Percentiles rank a stretch among this genome's conserved stretches.
These are phyloP conservation scores for Rosa lucieae DNA, from an alignment of 306 rosid genomes.

Conservation along the genomic window DNA sequence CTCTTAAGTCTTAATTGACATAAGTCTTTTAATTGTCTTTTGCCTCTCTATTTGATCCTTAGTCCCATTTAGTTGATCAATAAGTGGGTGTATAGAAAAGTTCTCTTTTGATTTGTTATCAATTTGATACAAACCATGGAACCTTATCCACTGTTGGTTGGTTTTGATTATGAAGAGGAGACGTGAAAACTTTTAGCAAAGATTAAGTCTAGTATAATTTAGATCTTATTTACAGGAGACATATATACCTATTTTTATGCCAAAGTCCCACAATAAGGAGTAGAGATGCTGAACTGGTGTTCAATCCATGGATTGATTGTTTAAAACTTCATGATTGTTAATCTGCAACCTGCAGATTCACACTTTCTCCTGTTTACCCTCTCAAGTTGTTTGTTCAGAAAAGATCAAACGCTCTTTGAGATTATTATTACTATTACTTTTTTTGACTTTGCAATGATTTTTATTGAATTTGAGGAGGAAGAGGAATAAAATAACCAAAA, in stretches of 20 bases:
- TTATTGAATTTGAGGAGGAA: background rate
- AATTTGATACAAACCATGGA: background rate
- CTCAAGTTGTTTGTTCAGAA: background rate
- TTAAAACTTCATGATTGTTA: no score
- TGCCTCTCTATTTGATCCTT: constrained; percentile 9
- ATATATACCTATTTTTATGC: background rate
- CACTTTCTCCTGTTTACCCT: background rate
- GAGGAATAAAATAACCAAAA: background rate
- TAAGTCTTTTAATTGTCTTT: background rate
- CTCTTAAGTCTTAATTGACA: background rate
- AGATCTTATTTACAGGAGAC: background rate
- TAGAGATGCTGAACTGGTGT: background rate
- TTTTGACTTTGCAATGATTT: background rate
- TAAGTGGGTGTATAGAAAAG: background rate
- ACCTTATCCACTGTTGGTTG: background rate
- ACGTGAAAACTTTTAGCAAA: no score
- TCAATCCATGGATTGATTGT: background rate
- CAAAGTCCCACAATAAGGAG: background rate
- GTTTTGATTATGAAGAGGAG: background rate
- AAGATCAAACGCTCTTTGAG: background rate
- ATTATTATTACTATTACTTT: no score
- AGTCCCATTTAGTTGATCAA: no score
- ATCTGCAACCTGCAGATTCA: no score
- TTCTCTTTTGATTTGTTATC: background rate
- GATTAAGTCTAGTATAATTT: background rate